Evolutionary conservation across 1,139 yeast genomes (phyloP).

Genomic region (Geotrichum europaeum): DNA sequence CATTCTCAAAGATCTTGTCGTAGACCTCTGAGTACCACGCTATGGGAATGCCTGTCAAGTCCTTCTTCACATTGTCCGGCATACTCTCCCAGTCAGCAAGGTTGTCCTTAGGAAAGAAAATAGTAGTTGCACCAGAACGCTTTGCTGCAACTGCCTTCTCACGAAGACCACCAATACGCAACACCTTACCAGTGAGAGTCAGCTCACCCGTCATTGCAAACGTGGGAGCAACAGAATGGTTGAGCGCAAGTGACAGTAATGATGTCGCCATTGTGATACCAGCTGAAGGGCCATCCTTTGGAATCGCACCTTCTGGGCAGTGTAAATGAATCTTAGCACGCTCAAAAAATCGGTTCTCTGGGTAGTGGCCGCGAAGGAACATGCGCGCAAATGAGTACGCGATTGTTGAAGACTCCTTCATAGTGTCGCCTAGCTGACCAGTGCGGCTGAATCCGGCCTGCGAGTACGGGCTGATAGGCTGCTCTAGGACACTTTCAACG

Average conservation of each 20-base stretch:
- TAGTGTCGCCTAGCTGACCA: slow-evolving; percentile 93
- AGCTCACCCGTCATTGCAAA: slow-evolving; percentile 97
- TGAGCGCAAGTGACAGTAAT: slow-evolving; percentile 74
- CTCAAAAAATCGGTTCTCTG: slow-evolving; percentile 85
- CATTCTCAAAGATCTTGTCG: slow-evolving; percentile 57
- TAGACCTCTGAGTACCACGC: slow-evolving; percentile 88
- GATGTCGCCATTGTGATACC: slow-evolving; percentile 94
- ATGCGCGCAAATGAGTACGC: slow-evolving; percentile 89
- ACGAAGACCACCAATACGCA: slow-evolving; percentile 90
- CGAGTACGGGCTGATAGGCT: slow-evolving; percentile 47
- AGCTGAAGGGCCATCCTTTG: slow-evolving; percentile 98
- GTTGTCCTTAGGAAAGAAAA: slow-evolving; percentile 91
- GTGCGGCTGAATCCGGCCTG: slow-evolving; percentile 57
- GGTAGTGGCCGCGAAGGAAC: slow-evolving; percentile 69
- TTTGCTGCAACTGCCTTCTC: slow-evolving; percentile 96
- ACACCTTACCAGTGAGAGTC: slow-evolving; percentile 86
- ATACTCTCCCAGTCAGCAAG: slow-evolving; percentile 88
- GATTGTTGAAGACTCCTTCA: slow-evolving; percentile 91
- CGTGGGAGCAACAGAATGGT: slow-evolving; percentile 57
- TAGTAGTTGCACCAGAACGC: slow-evolving; percentile 83
- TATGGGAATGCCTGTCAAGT: slow-evolving; percentile 77
- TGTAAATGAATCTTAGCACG: slow-evolving; percentile 90
- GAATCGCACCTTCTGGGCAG: slow-evolving; percentile 96
- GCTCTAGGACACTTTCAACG: slow-evolving; percentile 88
- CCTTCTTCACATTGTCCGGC: slow-evolving; percentile 85